These are phyloP conservation scores for Neurospora pannonica DNA, from an alignment of 495 filamentous ascomycete species.

Conservation along the genomic window DNA sequence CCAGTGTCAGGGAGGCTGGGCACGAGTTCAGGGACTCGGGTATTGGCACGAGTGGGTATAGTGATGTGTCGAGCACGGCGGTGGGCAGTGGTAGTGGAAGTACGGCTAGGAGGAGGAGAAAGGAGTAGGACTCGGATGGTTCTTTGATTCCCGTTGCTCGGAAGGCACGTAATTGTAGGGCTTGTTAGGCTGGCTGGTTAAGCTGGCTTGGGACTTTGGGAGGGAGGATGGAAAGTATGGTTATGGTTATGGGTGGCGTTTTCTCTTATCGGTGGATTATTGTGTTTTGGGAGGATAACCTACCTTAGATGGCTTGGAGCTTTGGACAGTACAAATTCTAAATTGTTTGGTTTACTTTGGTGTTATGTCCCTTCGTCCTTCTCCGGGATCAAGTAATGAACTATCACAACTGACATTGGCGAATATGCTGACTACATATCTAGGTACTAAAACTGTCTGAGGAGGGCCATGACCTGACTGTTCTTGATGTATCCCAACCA, in stretches of 20 bases:
- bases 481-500: too few relatives aligned
- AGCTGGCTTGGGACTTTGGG: neutral
- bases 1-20: constrained; percentile 22
- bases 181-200: neutral
- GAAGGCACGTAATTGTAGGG: neutral
- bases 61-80: constrained; percentile 20
- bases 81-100: neutral
- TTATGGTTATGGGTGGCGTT: neutral
- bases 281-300: neutral
- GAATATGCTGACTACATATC: too few relatives aligned
- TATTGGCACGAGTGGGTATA: constrained; percentile 35
- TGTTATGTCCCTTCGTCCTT: neutral
- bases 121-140: neutral
- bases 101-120: constrained; percentile 6
- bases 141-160: neutral
- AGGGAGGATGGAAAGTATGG: neutral
- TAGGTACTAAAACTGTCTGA: too few relatives aligned
- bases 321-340: neutral
- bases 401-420: too few relatives aligned
- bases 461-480: too few relatives aligned
- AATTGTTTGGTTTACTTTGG: neutral
- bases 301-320: neutral
- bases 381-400: neutral
- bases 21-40: constrained; percentile 30
- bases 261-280: neutral